Evolutionary conservation across 139 green algal genomes (phyloP).

Genomic region (Nannochloris sp.): DNA sequence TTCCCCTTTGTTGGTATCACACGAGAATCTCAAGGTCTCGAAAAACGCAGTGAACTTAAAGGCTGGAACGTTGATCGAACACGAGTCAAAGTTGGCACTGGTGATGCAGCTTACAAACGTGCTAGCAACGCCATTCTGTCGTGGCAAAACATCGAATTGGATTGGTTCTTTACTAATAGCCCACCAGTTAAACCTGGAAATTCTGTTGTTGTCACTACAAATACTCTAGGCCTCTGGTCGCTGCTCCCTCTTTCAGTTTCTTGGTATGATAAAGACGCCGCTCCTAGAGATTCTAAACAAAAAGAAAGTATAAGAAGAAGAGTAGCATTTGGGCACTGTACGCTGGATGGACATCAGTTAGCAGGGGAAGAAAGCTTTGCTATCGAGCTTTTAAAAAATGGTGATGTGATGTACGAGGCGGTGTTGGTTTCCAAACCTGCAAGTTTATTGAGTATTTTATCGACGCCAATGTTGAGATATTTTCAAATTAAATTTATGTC

Average conservation of each 20-base stretch:
- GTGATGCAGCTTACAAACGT: neutral
- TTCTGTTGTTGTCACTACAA: constrained; percentile 15
- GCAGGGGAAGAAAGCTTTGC: constrained; percentile 18
- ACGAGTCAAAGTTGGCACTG: constrained; percentile 8
- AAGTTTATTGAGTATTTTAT: neutral
- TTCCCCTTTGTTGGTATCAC: constrained; percentile 16
- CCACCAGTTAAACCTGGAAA: neutral
- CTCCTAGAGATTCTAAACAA: neutral
- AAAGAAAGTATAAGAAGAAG: neutral
- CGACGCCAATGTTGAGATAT: constrained; percentile 7
- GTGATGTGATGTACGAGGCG: constrained; percentile 21
- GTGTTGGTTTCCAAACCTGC: constrained; percentile 16
- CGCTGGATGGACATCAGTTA: constrained; percentile 19
- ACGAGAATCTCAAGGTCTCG: neutral
- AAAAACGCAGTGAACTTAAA: neutral
- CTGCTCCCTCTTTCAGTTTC: constrained; percentile 19
- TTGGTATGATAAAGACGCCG: constrained; percentile 12
- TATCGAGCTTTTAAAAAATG: constrained; percentile 1
- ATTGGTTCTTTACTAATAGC: constrained; percentile 6
- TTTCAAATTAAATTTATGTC: constrained; percentile 19
- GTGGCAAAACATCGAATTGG: constrained; percentile 19
- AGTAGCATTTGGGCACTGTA: constrained; percentile 15
- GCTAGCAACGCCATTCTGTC: constrained; percentile 1
- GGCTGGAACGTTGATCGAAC: constrained; percentile 17
- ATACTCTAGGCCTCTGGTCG: constrained; percentile 14